Base-by-base conservation (phyloP, 1,284 basidiomycete genomes). In the Tilletia indica region DNA sequence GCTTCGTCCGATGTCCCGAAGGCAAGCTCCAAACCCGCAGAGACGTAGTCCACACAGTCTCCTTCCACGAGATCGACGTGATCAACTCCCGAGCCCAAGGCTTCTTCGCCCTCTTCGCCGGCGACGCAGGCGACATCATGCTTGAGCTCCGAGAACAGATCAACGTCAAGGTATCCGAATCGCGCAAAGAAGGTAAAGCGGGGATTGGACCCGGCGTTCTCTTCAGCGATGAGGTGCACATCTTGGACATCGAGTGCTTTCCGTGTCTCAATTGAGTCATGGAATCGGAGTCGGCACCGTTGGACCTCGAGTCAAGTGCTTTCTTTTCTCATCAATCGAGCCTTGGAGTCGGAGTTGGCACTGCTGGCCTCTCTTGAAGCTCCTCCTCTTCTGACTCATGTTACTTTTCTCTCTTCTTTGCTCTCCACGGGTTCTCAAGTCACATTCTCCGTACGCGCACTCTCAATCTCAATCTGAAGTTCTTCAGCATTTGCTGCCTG, bases 231-330 rank as follows among this genome's bases (percentile, higher is more conserved):
- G 82, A 84, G 58, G 73, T 79, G 51, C 96, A 99, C 87, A 99
- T 99, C 96, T 90, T 99, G 76, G 96, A 99, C 85, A 97, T 99
- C 76, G 96, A 99, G 85, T 99, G 96, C 85, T 98, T 98, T 88
- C 97, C 94, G 8, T 99, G 96, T 88, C 87, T 99, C 74, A 99
- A 99, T 85, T 90, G 96, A 58, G 96, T 96, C 4, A 87, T 99
- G 66, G 96, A 99, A 84, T 91, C 91, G 75, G 95, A 97, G 77
- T 88, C 98, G 3, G 91, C 95, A 0, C 96, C 96, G 0, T 87
- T 99, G 68, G 96, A 99, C 54, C 94, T 99, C 83, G n/a, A n/a
- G n/a, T n/a, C n/a, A n/a, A n/a, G n/a, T n/a, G n/a, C n/a, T n/a
- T n/a, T n/a, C n/a, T n/a, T n/a, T n/a, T n/a, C n/a, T n/a, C n/a